Percentiles rank a stretch among this genome's conserved stretches.
Conservation (phyloP, 768 basidiomycete species). For the Boletus reticuloceps region DNA sequence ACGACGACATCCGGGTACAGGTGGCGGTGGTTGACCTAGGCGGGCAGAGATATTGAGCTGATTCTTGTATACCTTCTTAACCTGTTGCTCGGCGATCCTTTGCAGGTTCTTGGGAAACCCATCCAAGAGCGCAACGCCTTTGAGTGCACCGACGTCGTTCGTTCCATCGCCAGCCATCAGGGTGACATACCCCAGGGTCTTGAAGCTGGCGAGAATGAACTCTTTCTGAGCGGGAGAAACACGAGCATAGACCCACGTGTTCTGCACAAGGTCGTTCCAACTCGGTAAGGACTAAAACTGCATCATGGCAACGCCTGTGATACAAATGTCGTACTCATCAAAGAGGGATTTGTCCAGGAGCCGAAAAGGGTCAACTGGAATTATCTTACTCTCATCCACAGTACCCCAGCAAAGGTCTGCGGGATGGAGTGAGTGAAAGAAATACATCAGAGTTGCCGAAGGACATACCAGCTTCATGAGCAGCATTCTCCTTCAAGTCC, state of each 20-base stretch:
- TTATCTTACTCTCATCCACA: slow-evolving; percentile 88
- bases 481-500: slow-evolving; percentile 81
- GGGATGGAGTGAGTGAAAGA: neutral
- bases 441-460: neutral
- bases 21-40: slow-evolving; percentile 92
- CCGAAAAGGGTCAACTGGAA: slow-evolving; percentile 76
- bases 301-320: slow-evolving; percentile 92
- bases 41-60: slow-evolving; percentile 87
- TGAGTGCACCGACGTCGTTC: slow-evolving; percentile 97
- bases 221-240: slow-evolving; percentile 97
- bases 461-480: slow-evolving; percentile 62
- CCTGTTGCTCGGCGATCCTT: slow-evolving; percentile 89
- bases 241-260: slow-evolving; percentile 98
- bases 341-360: slow-evolving; percentile 79
- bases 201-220: slow-evolving; percentile 86
- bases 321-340: slow-evolving; percentile 90
- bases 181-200: slow-evolving; percentile 85
- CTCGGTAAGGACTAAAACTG: slow-evolving; percentile 69
- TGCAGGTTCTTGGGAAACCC: slow-evolving; percentile 89
- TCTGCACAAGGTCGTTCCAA: slow-evolving; percentile 85
- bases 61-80: slow-evolving; percentile 97
- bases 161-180: slow-evolving; percentile 99
- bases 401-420: slow-evolving; percentile 91
- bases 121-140: slow-evolving; percentile 91
- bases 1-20: slow-evolving; percentile 88